phyloP scores from a whole-genome alignment of 192 early-diverging fungal species.

The Rhizophagus prolifer region DNA sequence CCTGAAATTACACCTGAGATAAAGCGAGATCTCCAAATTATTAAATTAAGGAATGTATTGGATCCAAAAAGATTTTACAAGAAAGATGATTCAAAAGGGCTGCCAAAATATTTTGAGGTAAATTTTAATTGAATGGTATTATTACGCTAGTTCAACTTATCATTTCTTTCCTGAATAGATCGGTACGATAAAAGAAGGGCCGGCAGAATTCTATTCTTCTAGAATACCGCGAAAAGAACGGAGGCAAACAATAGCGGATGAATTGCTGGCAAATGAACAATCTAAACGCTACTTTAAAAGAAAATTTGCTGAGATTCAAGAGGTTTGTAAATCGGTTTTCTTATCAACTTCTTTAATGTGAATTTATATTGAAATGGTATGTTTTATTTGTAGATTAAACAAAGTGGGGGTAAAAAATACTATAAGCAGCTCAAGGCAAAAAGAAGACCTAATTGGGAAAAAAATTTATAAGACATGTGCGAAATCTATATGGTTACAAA shows the following conservation, averaged over 20 bases:
- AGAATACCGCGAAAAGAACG: slow-evolving; percentile 87
- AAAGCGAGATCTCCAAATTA: slow-evolving; percentile 85
- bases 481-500: too few species aligned
- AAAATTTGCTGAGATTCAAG: slow-evolving; percentile 80
- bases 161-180: background rate
- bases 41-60: slow-evolving; percentile 82
- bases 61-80: slow-evolving; percentile 95
- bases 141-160: too few species aligned
- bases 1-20: slow-evolving; percentile 84
- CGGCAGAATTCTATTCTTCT: slow-evolving; percentile 85
- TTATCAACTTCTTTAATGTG: background rate
- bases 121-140: background rate
- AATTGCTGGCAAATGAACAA: slow-evolving; percentile 78
- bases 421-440: slow-evolving; percentile 53
- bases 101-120: slow-evolving; percentile 93
- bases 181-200: slow-evolving; percentile 87
- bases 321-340: background rate
- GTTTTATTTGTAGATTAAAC: slow-evolving; percentile 32
- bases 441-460: slow-evolving; percentile 47
- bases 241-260: slow-evolving; percentile 80
- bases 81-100: slow-evolving; percentile 58
- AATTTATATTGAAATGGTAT: background rate
- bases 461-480: background rate
- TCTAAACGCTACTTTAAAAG: slow-evolving; percentile 82
- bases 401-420: slow-evolving; percentile 53